Conservation (phyloP, 1,284 basidiomycete genomes). For the Ceratobasidium theobromae region DNA sequence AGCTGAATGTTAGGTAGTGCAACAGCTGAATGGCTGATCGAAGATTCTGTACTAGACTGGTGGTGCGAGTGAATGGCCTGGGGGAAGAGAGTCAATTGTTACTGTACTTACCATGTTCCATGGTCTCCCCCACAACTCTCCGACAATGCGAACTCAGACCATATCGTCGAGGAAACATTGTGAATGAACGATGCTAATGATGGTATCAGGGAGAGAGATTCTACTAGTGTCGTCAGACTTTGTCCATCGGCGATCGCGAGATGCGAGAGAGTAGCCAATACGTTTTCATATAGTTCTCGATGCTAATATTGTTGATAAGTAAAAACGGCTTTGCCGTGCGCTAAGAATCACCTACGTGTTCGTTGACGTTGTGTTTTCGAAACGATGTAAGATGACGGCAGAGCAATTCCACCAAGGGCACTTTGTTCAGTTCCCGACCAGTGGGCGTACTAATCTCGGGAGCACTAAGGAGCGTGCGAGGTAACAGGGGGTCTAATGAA, state of each 20-base stretch:
- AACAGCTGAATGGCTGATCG: slow-evolving; percentile 59
- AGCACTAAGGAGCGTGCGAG: background rate
- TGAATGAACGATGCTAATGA: slow-evolving; percentile 59
- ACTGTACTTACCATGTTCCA: slow-evolving; percentile 44
- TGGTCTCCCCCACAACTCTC: slow-evolving; percentile 39
- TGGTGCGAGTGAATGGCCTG: slow-evolving; percentile 26
- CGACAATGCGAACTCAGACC: slow-evolving; percentile 58
- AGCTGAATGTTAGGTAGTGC: slow-evolving; percentile 58
- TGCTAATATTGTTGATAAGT: background rate
- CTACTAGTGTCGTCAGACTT: slow-evolving; percentile 51
- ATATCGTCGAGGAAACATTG: slow-evolving; percentile 56
- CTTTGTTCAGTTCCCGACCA: background rate
- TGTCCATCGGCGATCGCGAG: slow-evolving; percentile 58
- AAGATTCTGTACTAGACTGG: slow-evolving; percentile 54
- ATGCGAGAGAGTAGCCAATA: slow-evolving; percentile 41
- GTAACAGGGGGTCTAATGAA: background rate
- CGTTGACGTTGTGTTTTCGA: background rate
- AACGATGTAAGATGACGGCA: slow-evolving; percentile 2
- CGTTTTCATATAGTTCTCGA: slow-evolving; percentile 4
- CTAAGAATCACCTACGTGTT: background rate
- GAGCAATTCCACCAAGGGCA: slow-evolving; percentile 9
- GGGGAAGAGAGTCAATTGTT: background rate
- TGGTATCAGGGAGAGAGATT: slow-evolving; percentile 59
- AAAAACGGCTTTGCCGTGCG: background rate
- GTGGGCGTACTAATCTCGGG: background rate